Evolutionary conservation across 2,329 filamentous ascomycete species (phyloP).

Genomic region (Leptographium lundbergii): DNA sequence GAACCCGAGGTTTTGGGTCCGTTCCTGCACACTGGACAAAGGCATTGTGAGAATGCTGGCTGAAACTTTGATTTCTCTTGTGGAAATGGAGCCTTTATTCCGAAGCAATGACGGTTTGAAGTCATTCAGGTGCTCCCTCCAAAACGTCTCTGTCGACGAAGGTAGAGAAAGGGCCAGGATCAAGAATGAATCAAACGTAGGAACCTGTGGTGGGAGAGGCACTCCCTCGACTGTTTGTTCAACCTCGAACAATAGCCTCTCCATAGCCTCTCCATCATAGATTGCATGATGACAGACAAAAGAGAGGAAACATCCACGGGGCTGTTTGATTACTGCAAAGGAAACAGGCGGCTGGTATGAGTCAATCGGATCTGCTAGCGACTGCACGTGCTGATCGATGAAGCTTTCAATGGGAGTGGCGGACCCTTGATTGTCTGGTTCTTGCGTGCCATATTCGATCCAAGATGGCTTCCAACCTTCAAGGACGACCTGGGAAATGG

Average conservation of each 20-base stretch:
- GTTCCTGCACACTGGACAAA: conserved; percentile 32
- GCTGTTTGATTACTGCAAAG: conserved; percentile 26
- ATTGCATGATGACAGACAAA: conserved; percentile 64
- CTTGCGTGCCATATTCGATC: conserved; percentile 15
- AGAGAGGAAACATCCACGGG: conserved; percentile 25
- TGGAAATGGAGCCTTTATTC: background rate
- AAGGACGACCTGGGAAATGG: conserved; percentile 64
- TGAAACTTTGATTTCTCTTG: conserved; percentile 6
- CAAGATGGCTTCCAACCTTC: conserved; percentile 28
- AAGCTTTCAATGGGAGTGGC: conserved; percentile 19
- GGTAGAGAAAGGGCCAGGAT: conserved; percentile 38
- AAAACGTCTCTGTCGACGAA: conserved; percentile 47
- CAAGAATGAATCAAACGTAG: conserved; percentile 53
- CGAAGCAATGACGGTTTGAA: conserved; percentile 25
- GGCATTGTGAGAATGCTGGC: conserved; percentile 21
- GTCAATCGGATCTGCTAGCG: conserved; percentile 28
- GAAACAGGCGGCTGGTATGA: conserved; percentile 32
- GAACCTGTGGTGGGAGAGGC: conserved; percentile 28
- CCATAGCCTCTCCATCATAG: conserved; percentile 74
- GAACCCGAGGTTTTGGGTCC: conserved; percentile 38
- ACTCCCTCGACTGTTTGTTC: conserved; percentile 40
- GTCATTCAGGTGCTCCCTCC: conserved; percentile 42
- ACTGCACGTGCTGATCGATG: conserved; percentile 26
- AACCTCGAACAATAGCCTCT: conserved; percentile 56
- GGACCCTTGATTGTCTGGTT: conserved; percentile 5